A percentile compares a stretch with the other conserved stretches of the same genome.
Evolutionary conservation across 768 basidiomycete genomes (phyloP).

Genomic region (Phallus indusiatus): DNA sequence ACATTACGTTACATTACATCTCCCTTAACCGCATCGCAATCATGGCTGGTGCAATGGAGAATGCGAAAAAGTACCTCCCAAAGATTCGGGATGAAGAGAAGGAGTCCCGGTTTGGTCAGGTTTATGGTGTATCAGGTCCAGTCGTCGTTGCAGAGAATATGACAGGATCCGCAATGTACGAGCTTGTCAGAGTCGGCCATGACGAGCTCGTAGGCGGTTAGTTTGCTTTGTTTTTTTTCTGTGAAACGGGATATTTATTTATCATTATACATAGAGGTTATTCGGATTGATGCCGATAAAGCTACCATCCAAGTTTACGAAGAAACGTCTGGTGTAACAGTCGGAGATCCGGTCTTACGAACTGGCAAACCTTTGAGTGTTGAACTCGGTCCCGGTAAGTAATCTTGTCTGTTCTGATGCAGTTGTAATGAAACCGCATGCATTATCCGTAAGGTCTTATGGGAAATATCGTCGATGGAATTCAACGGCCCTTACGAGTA

Average conservation of each 20-base stretch:
- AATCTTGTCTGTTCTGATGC: background rate
- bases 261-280: constrained; percentile 65
- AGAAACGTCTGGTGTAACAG: constrained; percentile 97
- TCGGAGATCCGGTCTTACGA: constrained; percentile 94
- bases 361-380: constrained; percentile 98
- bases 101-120: constrained; percentile 79
- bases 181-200: constrained; percentile 96
- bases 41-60: constrained; percentile 91
- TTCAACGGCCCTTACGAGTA: constrained; percentile 85
- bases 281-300: constrained; percentile 96
- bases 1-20: constrained; percentile 2
- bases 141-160: constrained; percentile 98
- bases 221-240: constrained; percentile 13
- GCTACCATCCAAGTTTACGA: constrained; percentile 99
- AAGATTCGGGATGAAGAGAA: constrained; percentile 88
- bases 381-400: constrained; percentile 89
- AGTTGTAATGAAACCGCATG: background rate
- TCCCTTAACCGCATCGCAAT: constrained; percentile 13
- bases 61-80: constrained; percentile 78
- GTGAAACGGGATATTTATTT: background rate
- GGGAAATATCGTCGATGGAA: constrained; percentile 99
- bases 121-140: constrained; percentile 94
- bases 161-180: constrained; percentile 94
- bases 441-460: constrained; percentile 67
- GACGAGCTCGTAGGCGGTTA: constrained; percentile 95